phyloP scores from a whole-genome alignment of 2,329 filamentous ascomycete species.

The Alternaria consortialis region DNA sequence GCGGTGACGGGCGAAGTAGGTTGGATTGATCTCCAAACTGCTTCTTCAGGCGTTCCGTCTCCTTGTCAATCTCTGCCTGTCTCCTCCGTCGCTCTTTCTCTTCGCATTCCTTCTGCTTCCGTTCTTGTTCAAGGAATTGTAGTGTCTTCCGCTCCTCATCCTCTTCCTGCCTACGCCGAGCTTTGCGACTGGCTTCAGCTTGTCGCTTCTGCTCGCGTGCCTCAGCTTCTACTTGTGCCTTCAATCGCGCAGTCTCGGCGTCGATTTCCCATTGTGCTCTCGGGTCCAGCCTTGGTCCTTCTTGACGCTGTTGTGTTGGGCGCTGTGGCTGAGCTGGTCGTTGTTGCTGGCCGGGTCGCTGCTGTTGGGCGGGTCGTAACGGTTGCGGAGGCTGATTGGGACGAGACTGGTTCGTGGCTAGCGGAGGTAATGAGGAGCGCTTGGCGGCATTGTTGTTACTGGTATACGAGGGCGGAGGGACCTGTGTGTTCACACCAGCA shows the following conservation, averaged over 20 bases:
- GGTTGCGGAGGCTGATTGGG: constrained; percentile 18
- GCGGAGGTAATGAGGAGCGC: constrained; percentile 40
- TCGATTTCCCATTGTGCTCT: constrained; percentile 63
- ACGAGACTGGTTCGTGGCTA: constrained; percentile 35
- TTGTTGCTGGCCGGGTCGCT: constrained; percentile 6
- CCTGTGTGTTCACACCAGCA: constrained; percentile 26
- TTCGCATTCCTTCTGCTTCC: constrained; percentile 69
- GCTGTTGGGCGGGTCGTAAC: constrained; percentile 9
- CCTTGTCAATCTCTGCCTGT: constrained; percentile 69
- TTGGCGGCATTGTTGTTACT: constrained; percentile 30
- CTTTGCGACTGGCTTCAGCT: constrained; percentile 57
- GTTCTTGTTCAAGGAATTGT: constrained; percentile 47
- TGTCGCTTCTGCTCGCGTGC: constrained; percentile 58
- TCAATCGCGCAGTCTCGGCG: constrained; percentile 59
- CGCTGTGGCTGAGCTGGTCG: constrained; percentile 15
- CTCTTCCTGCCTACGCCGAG: constrained; percentile 67
- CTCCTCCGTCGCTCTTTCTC: constrained; percentile 67
- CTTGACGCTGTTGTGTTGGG: constrained; percentile 19
- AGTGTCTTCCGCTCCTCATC: constrained; percentile 57
- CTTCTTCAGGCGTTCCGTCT: constrained; percentile 76
- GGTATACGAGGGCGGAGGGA: constrained; percentile 27
- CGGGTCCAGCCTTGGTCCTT: constrained; percentile 53
- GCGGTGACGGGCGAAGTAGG: constrained; percentile 31
- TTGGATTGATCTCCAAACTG: constrained; percentile 66
- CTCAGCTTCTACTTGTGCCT: constrained; percentile 55